These are phyloP conservation scores for Mortierella sp. DNA, from an alignment of 371 early-diverging fungal species.

Conservation along the genomic window DNA sequence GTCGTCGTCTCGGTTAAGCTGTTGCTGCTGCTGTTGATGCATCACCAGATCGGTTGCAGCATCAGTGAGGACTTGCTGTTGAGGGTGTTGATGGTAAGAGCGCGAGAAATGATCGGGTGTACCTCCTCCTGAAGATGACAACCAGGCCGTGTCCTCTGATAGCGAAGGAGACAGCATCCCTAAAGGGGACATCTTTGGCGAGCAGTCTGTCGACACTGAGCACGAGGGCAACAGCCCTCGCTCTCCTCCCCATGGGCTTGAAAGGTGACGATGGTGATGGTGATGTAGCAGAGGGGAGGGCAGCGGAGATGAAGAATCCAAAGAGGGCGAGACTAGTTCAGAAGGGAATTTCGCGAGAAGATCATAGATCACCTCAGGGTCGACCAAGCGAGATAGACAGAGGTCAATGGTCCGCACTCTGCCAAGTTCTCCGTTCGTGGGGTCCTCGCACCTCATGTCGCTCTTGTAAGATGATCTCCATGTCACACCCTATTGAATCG, in stretches of 20 bases:
- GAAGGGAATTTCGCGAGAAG: neutral
- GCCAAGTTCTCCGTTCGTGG: constrained; percentile 11
- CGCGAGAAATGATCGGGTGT: neutral
- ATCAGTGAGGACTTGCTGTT: neutral
- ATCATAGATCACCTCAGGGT: neutral
- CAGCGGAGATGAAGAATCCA: neutral
- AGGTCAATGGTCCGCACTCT: constrained; percentile 11
- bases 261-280: neutral
- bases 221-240: neutral
- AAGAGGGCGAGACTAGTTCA: neutral
- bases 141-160: neutral
- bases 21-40: neutral
- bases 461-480: constrained; percentile 19
- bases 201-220: neutral
- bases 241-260: neutral
- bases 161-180: neutral
- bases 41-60: neutral
- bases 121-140: constrained; percentile 7
- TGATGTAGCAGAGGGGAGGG: neutral
- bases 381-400: constrained; percentile 23
- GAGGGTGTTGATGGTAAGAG: neutral
- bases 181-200: neutral
- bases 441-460: constrained; percentile 8
- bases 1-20: neutral
- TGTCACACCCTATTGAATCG: neutral